These are phyloP conservation scores for Mycocentrospora acerina DNA, from an alignment of 2,329 filamentous ascomycete genomes.

Conservation along the genomic window DNA sequence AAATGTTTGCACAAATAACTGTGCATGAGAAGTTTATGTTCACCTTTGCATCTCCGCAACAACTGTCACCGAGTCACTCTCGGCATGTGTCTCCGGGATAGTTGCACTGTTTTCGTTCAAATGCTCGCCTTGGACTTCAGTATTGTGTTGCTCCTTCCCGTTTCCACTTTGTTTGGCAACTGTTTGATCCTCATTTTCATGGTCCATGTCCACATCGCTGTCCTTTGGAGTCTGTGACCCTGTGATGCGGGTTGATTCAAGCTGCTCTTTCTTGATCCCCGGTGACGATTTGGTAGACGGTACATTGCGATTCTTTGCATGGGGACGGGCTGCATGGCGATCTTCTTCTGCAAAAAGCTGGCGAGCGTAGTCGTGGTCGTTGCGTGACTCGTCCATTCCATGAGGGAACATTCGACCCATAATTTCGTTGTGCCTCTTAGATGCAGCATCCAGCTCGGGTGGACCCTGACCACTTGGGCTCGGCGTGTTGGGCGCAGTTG, in stretches of 20 bases:
- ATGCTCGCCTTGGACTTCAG: too few species aligned
- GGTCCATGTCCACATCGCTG: constrained; percentile 27
- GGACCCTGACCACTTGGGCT: constrained; percentile 24
- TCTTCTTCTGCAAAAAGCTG: constrained; percentile 34
- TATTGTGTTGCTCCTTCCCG: too few species aligned
- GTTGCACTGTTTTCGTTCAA: too few species aligned
- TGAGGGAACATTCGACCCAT: constrained; percentile 43
- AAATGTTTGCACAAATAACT: too few species aligned
- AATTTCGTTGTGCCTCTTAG: constrained; percentile 36
- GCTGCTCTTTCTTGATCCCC: constrained; percentile 27
- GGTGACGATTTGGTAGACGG: constrained; percentile 3
- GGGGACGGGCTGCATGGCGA: constrained; percentile 28
- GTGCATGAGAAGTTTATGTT: too few species aligned
- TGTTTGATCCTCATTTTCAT: constrained; percentile 22
- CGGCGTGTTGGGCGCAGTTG: constrained; percentile 25
- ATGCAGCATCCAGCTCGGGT: constrained; percentile 17
- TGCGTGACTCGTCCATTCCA: constrained; percentile 35
- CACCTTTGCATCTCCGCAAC: too few species aligned
- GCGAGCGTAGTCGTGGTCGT: constrained; percentile 34
- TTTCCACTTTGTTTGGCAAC: constrained; percentile 19
- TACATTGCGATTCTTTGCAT: constrained; percentile 15
- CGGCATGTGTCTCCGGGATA: too few species aligned
- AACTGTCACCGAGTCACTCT: too few species aligned
- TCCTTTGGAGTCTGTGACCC: constrained; percentile 15
- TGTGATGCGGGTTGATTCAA: constrained; percentile 11